Conservation (phyloP, 129 eudicot species). For the Arctium minus region DNA sequence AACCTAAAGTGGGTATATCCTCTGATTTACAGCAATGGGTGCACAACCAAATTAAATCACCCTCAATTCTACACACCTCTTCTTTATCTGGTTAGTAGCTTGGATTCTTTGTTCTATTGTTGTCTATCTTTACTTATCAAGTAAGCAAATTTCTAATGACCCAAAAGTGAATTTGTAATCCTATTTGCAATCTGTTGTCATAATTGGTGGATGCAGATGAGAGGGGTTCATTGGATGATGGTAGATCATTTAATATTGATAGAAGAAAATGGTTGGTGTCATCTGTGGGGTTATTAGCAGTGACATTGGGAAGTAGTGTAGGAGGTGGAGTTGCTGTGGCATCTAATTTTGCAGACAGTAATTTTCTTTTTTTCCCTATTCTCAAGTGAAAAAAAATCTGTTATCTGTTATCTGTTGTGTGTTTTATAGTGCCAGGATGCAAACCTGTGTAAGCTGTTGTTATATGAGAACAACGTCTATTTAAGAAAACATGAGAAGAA, state of each 20-base stretch:
- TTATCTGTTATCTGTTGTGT: neutral
- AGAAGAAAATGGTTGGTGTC: slow-evolving; percentile 49
- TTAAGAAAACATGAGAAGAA: too few relatives aligned
- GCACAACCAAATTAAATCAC: slow-evolving; percentile 6
- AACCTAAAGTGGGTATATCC: neutral
- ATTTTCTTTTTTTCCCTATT: slow-evolving; percentile 17
- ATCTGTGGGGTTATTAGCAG: slow-evolving; percentile 46
- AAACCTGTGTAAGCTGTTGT: too few relatives aligned
- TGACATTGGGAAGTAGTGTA: slow-evolving; percentile 24
- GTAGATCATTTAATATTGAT: slow-evolving; percentile 23
- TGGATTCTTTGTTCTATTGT: neutral
- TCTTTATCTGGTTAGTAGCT: slow-evolving; percentile 33
- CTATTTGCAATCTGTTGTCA: neutral
- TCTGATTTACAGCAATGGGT: slow-evolving; percentile 21
- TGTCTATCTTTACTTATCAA: neutral
- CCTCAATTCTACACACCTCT: slow-evolving; percentile 6
- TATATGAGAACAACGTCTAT: too few relatives aligned
- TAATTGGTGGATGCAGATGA: slow-evolving; percentile 26
- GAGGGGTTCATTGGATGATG: slow-evolving; percentile 17
- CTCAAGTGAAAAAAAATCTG: slow-evolving; percentile 9
- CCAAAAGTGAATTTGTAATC: neutral
- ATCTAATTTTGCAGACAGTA: slow-evolving; percentile 75
- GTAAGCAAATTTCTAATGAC: neutral
- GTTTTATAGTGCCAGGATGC: neutral
- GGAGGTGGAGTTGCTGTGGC: slow-evolving; percentile 46